Evolutionary conservation across 495 filamentous ascomycete genomes (phyloP).

Genomic region (Bacidia gigantensis): DNA sequence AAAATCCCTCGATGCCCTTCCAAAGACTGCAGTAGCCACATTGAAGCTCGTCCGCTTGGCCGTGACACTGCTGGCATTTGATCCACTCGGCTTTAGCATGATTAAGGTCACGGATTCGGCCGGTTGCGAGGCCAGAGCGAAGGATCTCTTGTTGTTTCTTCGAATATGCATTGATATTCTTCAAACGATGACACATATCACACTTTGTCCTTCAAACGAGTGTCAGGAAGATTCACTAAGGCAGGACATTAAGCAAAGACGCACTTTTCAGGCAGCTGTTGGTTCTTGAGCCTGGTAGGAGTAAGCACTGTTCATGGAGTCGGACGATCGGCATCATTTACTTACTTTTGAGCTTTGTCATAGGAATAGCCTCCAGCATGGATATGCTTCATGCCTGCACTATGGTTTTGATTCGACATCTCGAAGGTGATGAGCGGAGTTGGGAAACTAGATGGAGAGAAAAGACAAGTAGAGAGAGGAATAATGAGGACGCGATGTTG

Average conservation of each 20-base stretch:
- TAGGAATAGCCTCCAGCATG: constrained; percentile 24
- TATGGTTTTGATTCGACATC: neutral
- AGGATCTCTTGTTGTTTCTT: constrained; percentile 31
- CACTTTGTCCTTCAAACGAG: constrained; percentile 32
- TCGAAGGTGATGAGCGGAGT: neutral
- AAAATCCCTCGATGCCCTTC: constrained; percentile 39
- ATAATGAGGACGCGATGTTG: too few relatives aligned
- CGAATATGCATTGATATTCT: constrained; percentile 28
- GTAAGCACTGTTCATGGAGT: too few relatives aligned
- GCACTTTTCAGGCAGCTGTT: constrained; percentile 23
- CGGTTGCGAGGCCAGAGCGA: constrained; percentile 18
- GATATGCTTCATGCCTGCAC: neutral
- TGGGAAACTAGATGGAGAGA: neutral
- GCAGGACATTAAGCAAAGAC: constrained; percentile 4
- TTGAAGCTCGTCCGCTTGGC: constrained; percentile 24
- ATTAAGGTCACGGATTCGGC: constrained; percentile 5
- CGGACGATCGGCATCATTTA: neutral
- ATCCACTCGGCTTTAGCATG: constrained; percentile 9
- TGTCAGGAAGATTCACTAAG: neutral
- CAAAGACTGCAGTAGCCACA: constrained; percentile 32
- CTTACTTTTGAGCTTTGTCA: constrained; percentile 18
- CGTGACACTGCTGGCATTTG: constrained; percentile 20
- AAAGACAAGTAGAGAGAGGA: too few relatives aligned
- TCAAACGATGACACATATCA: constrained; percentile 31
- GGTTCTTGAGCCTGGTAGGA: constrained; percentile 4